Percentiles rank a stretch among this genome's conserved stretches.
These are phyloP conservation scores for Pseudozyma tsukubaensis DNA, from an alignment of 1,284 basidiomycete species.

Conservation along the genomic window DNA sequence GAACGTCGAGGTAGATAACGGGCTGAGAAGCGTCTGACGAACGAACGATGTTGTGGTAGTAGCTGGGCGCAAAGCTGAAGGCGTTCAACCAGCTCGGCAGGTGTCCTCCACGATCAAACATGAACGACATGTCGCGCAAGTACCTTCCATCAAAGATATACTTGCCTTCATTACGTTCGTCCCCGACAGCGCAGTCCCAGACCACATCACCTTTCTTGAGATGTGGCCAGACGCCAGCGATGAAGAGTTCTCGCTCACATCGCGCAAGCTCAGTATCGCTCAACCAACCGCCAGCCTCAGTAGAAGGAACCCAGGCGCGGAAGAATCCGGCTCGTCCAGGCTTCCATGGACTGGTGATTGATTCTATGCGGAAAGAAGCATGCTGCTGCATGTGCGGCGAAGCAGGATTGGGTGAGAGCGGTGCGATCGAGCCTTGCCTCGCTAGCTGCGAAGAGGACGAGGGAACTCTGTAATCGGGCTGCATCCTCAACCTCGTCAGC, in stretches of 20 bases:
- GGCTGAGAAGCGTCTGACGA: constrained; percentile 51
- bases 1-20: constrained; percentile 65
- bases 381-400: neutral
- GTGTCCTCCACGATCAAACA: constrained; percentile 69
- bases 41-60: constrained; percentile 70
- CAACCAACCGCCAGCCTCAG: constrained; percentile 53
- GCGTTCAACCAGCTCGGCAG: constrained; percentile 69
- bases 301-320: constrained; percentile 69
- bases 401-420: neutral
- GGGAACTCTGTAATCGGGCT: constrained; percentile 46
- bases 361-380: neutral
- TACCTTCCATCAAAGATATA: constrained; percentile 69
- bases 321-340: constrained; percentile 68
- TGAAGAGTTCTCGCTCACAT: constrained; percentile 66
- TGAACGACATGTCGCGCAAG: constrained; percentile 65
- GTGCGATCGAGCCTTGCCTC: too few species aligned
- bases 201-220: constrained; percentile 69
- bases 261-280: constrained; percentile 59
- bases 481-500: constrained; percentile 66
- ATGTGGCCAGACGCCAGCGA: constrained; percentile 66
- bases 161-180: constrained; percentile 61
- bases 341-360: constrained; percentile 56
- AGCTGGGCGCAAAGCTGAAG: constrained; percentile 67
- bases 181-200: constrained; percentile 67
- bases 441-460: neutral